Percentiles rank a stretch among this genome's conserved stretches.
Evolutionary conservation across 2,329 filamentous ascomycete genomes (phyloP).

Genomic region (Neospermospora avenae): DNA sequence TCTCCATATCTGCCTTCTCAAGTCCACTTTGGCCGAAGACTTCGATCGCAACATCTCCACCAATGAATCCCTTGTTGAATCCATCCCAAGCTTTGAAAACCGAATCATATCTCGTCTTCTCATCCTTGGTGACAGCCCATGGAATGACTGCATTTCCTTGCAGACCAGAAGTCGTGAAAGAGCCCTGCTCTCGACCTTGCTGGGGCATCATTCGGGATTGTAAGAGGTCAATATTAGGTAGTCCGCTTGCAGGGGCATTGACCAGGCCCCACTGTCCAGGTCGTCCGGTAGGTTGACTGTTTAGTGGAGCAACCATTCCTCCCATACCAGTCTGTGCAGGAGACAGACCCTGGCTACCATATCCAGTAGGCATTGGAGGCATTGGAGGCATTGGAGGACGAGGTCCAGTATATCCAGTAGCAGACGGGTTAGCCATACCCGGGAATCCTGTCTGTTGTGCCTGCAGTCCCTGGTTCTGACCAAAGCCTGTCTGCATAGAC

Average conservation of each 20-base stretch:
- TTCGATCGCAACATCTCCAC: constrained; percentile 89
- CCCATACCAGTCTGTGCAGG: constrained; percentile 63
- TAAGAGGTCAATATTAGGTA: constrained; percentile 91
- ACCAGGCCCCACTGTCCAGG: constrained; percentile 99
- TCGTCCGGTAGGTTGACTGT: constrained; percentile 88
- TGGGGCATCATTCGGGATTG: constrained; percentile 98
- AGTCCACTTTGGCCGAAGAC: constrained; percentile 96
- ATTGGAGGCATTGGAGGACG: constrained; percentile 77
- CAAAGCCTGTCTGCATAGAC: constrained; percentile 51
- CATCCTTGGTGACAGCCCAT: constrained; percentile 98
- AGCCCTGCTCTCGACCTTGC: constrained; percentile 78
- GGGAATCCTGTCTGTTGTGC: constrained; percentile 69
- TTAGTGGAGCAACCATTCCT: constrained; percentile 56
- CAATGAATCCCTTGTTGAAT: constrained; percentile 86
- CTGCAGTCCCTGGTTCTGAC: constrained; percentile 55
- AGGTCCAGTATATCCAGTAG: constrained; percentile 77
- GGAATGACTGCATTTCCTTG: constrained; percentile 94
- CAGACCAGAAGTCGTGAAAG: constrained; percentile 80
- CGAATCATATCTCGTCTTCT: constrained; percentile 94
- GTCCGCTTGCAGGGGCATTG: constrained; percentile 81
- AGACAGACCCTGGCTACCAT: constrained; percentile 53
- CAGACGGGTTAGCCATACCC: constrained; percentile 63
- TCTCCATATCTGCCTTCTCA: constrained; percentile 84
- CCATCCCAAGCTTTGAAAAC: constrained; percentile 97
- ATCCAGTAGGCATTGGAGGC: constrained; percentile 79